These are phyloP conservation scores for Plasmopara viticola DNA, from an alignment of 352 stramenopile genomes.

Conservation along the genomic window DNA sequence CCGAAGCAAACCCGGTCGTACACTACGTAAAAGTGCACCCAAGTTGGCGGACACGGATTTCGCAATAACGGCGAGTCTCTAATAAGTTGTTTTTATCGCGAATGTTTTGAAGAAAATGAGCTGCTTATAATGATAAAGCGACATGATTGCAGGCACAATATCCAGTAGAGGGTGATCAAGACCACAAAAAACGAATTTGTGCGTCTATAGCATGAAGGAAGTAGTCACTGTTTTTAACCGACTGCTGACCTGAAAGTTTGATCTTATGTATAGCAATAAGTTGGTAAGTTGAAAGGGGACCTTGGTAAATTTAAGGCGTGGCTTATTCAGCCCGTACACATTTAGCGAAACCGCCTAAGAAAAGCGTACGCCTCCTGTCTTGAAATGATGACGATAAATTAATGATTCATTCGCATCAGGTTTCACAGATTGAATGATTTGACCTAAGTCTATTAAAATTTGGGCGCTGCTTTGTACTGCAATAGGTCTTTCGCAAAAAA, in stretches of 20 bases:
- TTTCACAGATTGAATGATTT: too few species aligned
- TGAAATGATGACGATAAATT: neutral
- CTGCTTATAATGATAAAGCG: neutral
- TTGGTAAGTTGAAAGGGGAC: neutral
- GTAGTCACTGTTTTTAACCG: neutral
- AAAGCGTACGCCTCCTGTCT: neutral
- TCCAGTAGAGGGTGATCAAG: neutral
- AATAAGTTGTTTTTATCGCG: neutral
- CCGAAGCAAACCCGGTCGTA: neutral
- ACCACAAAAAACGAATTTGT: neutral
- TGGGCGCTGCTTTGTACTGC: too few species aligned
- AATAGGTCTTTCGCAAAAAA: too few species aligned
- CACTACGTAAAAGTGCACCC: neutral
- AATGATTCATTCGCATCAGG: too few species aligned
- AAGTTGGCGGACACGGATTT: neutral
- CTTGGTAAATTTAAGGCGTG: neutral
- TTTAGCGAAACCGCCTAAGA: slow-evolving; percentile 1
- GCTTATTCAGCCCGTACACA: slow-evolving; percentile 1
- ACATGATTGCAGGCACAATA: neutral
- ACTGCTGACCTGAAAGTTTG: neutral
- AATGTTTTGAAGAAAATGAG: neutral
- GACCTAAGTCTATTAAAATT: too few species aligned
- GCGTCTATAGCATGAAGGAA: neutral
- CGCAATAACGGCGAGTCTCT: neutral
- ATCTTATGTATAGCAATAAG: neutral